Base-by-base conservation (phyloP, 139 green algal species). In the Choricystis sp. region DNA sequence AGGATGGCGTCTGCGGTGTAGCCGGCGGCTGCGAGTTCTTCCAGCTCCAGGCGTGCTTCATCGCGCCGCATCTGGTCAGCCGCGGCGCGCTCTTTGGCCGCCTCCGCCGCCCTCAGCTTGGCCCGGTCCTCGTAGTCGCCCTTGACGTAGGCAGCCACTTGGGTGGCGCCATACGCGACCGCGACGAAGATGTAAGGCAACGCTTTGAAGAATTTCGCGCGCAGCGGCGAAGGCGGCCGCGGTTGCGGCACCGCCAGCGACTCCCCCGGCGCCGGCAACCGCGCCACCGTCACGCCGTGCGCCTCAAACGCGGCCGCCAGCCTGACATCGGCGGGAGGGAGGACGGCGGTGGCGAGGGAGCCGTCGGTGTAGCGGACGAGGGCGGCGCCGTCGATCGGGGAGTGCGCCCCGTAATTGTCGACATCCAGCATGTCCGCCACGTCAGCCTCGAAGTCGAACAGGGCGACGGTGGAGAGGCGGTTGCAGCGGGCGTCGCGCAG, bases 121-220 rank as follows among this genome's bases (percentile, higher is more conserved):
- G 60, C 27, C 3, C 81, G 66, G 66, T 87, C 81, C 26, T 74
- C 74, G 19, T 65, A 64, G 59, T 86, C 81, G 30, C 79, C 81
- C 75, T 83, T 74, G 29, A 62, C 31, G 22, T 60, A 60, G 2
- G 49, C 55, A 19, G 63, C 63, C 26, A 69, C 28, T 59, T 70
- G 69, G 9, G 69, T 16, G 40, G 40, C 40, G 40, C 40, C 40
- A 48, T 58, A 56, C 3, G 14, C 16, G 59, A 29, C 4, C 2
- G 40, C 5, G n/a, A 26, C 3, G 2, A 48, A 48, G 61, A 19
- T n/a, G 4, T 27, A 55, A 3, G 48, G 30, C 4, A 49, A 4
- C 30, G 31, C 5, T 14, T 4, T 2, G 22, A 16, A 5, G 27
- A 56, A 31, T 31, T 25, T 4, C 20, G 24, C 57, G 57, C 57